Evolutionary conservation across 768 basidiomycete species (phyloP), one percentile per base, ranked within the genome.

Genomic region (Paxillus involutus): DNA sequence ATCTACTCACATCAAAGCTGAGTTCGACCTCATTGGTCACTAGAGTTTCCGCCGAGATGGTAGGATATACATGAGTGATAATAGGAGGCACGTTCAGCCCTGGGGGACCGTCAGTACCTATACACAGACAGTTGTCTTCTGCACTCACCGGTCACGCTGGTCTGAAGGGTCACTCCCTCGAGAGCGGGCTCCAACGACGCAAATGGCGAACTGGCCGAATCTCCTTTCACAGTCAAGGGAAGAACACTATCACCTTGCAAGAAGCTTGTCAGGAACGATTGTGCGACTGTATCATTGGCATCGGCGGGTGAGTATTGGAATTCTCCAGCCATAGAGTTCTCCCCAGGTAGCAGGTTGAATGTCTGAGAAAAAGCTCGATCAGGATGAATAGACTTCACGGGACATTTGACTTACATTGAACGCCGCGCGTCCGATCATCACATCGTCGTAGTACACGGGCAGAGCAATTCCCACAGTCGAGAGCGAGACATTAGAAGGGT

Each of bases 401-500:
- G 44, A 11, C 1, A n/a, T 44, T 5, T 7, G 39, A 63, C 81
- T 65, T 62, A 87, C 85, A 55, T 76, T 63, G 37, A 88, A 83
- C 10, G 72, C 80, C 0, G 85, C 83, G 14, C 78, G 77, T 12
- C 88, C 86, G 40, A 90, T 75, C 63, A 71, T 71, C 21, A 80
- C 76, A 14, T 78, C 77, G 41, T 84, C 66, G 64, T 79, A 88
- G 49, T 77, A 68, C 5, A 84, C 85, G 0, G 83, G 80, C 36
- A 91, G 75, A 6, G 82, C 70, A 21, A 88, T 73, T 44, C 78
- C 74, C 51, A 77, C 75, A 10, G 86, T 88, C 50, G 77, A 66
- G 32, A 90, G 72, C 4, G 84, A 83, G 33, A 89, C 66, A 60
- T 87, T 86, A 6, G 86, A 87, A 7, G 86, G 88, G 56, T 89